Base-by-base conservation (phyloP, 257 asterid genomes). In the Plantago major region DNA sequence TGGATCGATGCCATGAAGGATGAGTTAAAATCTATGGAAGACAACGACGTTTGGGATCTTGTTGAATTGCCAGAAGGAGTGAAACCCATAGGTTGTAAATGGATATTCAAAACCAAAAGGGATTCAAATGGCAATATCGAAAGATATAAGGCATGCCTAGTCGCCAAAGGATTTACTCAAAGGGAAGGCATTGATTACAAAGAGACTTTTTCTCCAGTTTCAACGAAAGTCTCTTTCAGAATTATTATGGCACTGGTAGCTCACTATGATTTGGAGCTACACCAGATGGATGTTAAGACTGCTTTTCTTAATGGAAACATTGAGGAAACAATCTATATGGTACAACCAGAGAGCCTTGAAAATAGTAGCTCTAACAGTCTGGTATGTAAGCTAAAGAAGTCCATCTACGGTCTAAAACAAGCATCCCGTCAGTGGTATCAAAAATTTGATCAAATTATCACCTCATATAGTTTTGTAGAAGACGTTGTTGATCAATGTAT, bases 261-360 rank as follows among this genome's bases (percentile, higher is more conserved):
- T 8, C 51, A 66, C 17, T 66, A 15, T 48, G 65, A 66, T 16
- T 33, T 56, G 7, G 51, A 57, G 64, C 46, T 66, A 6, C 58
- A 66, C 22, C 43, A 49, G 33, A 67, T 67, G 65, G 71, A 58
- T 58, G 65, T 67, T 4, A 58, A 67, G 19, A 67, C 45, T 6
- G 28, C 47, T 9, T 67, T 67, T 43, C 61, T 67, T 10, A 67
- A 60, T 50, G 67, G 55, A 0, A 14, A 50, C 10, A 55, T 56
- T 19, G 64, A 57, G 2, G 49, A 67, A 37, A 38, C 0, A 1
- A 43, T 53, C 11, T 64, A 66, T 37, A 55, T 55, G 58, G 30
- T 7, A 9, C 57, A 56, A 48, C 66, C 26, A 12, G 4, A 58
- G 22, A 18, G 5, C 19, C 44, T 64, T 64, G 10, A 3, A 6